Percentiles rank a stretch among this genome's conserved stretches.
Conservation (phyloP, 345 rosid species). For the Viola odorata region DNA sequence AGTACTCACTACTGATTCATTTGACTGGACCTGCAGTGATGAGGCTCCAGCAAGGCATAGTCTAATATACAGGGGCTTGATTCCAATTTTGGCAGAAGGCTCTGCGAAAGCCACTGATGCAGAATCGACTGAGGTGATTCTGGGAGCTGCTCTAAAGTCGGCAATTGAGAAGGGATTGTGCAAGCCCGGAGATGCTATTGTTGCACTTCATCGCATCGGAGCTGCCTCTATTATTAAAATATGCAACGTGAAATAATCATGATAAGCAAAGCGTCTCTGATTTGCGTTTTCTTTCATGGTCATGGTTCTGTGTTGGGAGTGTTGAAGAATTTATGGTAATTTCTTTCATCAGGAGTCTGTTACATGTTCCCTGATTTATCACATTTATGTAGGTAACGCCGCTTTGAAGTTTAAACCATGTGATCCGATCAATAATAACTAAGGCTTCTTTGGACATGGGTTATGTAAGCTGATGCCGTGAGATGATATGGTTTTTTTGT, state of each 20-base stretch:
- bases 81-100: constrained; percentile 80
- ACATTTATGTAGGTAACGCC: too few species aligned
- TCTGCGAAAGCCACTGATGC: constrained; percentile 93
- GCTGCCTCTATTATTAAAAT: constrained; percentile 84
- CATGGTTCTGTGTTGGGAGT: too few species aligned
- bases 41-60: constrained; percentile 89
- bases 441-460: too few species aligned
- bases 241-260: constrained; percentile 58
- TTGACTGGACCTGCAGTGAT: constrained; percentile 87
- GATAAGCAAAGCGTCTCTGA: too few species aligned
- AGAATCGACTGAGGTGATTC: constrained; percentile 71
- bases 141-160: constrained; percentile 66
- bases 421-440: too few species aligned
- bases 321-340: too few species aligned
- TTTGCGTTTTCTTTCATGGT: too few species aligned
- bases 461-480: too few species aligned
- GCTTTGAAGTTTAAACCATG: too few species aligned
- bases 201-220: constrained; percentile 83
- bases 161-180: constrained; percentile 62
- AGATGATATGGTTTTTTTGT: too few species aligned
- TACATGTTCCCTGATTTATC: too few species aligned
- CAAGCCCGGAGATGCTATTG: constrained; percentile 64
- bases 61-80: constrained; percentile 76
- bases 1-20: constrained; percentile 70
- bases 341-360: too few species aligned